A percentile compares a stretch with the other conserved stretches of the same genome.
These are phyloP conservation scores for Seminavis robusta DNA, from an alignment of 108 stramenopile genomes.

Conservation along the genomic window DNA sequence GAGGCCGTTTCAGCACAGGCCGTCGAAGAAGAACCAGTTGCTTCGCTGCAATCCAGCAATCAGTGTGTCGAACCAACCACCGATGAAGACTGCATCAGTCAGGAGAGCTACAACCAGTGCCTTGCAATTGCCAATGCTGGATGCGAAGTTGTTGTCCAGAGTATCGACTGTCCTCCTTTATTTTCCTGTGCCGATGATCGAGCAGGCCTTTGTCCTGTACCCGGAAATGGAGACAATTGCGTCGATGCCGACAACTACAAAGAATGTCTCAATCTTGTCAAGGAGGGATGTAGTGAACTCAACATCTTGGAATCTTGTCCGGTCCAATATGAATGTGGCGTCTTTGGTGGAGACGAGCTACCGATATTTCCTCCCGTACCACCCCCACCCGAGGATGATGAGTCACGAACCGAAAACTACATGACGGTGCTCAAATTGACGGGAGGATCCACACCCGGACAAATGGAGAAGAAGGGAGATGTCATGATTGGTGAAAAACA, in stretches of 20 bases:
- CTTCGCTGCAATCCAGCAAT: neutral
- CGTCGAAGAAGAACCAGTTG: neutral
- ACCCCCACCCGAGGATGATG: neutral
- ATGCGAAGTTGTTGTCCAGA: no score
- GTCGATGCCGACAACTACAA: neutral
- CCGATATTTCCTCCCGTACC: neutral
- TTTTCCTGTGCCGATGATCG: no score
- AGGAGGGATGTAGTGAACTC: neutral
- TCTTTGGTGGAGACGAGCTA: neutral
- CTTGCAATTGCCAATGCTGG: no score
- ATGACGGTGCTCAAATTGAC: slow-evolving; percentile 24
- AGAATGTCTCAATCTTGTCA: neutral
- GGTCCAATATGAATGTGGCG: neutral
- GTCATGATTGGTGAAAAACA: slow-evolving; percentile 32
- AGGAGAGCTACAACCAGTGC: no score
- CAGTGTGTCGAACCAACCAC: neutral
- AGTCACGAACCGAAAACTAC: slow-evolving; percentile 22
- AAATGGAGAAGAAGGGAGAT: slow-evolving; percentile 22
- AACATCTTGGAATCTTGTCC: neutral
- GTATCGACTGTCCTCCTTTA: no score
- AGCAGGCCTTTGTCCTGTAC: no score
- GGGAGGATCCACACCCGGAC: neutral
- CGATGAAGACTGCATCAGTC: neutral
- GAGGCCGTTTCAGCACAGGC: neutral
- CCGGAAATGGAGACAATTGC: no score